Percentiles rank a stretch among this genome's conserved stretches.
Conservation (phyloP, 2,329 filamentous ascomycete species). For the Bipolaris oryzae region DNA sequence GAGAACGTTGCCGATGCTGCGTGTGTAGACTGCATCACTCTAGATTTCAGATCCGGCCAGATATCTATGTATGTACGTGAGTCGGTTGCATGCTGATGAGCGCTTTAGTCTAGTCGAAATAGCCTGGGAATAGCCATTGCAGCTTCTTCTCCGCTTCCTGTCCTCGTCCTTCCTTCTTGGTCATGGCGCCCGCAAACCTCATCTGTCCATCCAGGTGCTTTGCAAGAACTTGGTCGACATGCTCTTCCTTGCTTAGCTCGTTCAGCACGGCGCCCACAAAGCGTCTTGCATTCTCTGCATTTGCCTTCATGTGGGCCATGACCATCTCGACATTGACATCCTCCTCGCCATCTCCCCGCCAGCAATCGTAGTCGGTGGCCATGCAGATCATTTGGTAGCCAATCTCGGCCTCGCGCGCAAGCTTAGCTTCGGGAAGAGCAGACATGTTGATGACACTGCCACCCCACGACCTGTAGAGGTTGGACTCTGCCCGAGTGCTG, state of each 20-base stretch:
- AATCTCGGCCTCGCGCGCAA: conserved; percentile 94
- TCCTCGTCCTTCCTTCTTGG: conserved; percentile 74
- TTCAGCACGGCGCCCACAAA: conserved; percentile 88
- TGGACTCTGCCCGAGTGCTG: conserved; percentile 91
- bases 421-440: conserved; percentile 90
- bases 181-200: conserved; percentile 82
- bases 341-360: conserved; percentile 76
- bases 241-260: conserved; percentile 77
- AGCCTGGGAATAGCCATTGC: conserved; percentile 85
- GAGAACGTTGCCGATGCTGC: neutral
- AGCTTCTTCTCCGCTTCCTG: conserved; percentile 79
- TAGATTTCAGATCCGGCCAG: neutral
- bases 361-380: conserved; percentile 99
- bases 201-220: conserved; percentile 80
- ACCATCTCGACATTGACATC: conserved; percentile 95
- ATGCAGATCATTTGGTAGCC: conserved; percentile 99
- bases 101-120: conserved; percentile 58
- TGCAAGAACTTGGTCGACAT: conserved; percentile 75
- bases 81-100: neutral
- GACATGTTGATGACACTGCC: conserved; percentile 99
- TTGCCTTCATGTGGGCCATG: conserved; percentile 93
- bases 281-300: conserved; percentile 82
- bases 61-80: conserved; percentile 10
- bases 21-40: neutral
- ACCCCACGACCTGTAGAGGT: conserved; percentile 94